Evolutionary conservation across 2,329 filamentous ascomycete genomes (phyloP).

Genomic region (Claviceps digitariae): DNA sequence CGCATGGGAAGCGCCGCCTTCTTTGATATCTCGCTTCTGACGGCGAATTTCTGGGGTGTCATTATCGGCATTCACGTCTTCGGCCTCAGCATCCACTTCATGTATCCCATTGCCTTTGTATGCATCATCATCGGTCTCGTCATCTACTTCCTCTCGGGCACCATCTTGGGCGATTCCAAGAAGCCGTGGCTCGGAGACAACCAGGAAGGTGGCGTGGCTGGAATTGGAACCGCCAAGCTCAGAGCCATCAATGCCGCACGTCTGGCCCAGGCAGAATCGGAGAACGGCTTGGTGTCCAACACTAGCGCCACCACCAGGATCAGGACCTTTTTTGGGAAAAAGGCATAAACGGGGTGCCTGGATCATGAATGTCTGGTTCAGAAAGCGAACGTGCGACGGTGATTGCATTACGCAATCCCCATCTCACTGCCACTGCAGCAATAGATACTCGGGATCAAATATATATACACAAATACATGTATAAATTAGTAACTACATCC

Average conservation of each 20-base stretch:
- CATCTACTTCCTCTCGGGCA: conserved; percentile 76
- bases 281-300: conserved; percentile 10
- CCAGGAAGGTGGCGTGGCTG: conserved; percentile 69
- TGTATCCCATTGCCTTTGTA: conserved; percentile 94
- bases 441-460: no score
- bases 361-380: no score
- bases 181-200: conserved; percentile 91
- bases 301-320: not conserved
- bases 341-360: not conserved
- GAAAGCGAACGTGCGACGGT: no score
- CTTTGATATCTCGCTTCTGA: conserved; percentile 90
- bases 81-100: conserved; percentile 63
- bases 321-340: not conserved
- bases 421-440: no score
- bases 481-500: no score
- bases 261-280: conserved; percentile 21
- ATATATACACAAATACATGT: no score
- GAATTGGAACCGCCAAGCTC: conserved; percentile 73
- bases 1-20: conserved; percentile 85
- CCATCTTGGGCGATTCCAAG: conserved; percentile 69
- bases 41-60: conserved; percentile 93
- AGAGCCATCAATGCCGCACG: conserved; percentile 50
- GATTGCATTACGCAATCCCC: no score
- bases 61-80: conserved; percentile 86
- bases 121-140: conserved; percentile 77